A percentile compares a stretch with the other conserved stretches of the same genome.
phyloP scores from a whole-genome alignment of 148 eudicot species.

The Rhododendron mucronatum region DNA sequence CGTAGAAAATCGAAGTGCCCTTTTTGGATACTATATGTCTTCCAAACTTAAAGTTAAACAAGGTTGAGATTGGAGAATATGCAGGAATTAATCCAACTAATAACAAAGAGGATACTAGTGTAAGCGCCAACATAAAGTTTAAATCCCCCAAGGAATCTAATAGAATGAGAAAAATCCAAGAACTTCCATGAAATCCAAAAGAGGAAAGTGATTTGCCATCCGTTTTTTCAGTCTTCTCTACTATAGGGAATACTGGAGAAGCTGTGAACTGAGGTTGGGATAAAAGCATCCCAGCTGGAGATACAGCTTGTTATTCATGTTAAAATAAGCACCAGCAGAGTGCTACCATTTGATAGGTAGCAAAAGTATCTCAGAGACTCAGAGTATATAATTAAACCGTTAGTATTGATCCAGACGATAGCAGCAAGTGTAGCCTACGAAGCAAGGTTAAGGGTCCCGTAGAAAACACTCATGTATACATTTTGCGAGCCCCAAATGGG shows the following conservation, averaged over 20 bases:
- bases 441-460: neutral
- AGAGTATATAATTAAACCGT: neutral
- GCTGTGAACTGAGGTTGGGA: neutral
- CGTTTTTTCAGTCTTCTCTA: neutral
- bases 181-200: conserved; percentile 1
- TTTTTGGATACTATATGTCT: neutral
- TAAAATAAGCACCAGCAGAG: neutral
- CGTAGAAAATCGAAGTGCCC: neutral
- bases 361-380: neutral
- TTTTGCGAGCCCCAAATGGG: neutral
- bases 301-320: neutral
- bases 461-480: neutral
- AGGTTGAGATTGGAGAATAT: neutral
- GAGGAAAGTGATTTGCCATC: neutral
- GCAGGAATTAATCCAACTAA: neutral
- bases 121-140: neutral
- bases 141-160: neutral
- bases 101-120: neutral
- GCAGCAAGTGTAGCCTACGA: neutral
- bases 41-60: neutral
- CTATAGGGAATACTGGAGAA: neutral
- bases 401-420: neutral
- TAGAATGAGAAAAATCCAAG: neutral
- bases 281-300: neutral
- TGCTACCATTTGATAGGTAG: neutral